A percentile compares a stretch with the other conserved stretches of the same genome.
Conservation (phyloP, 768 basidiomycete species). For the Collybiopsis confluens region DNA sequence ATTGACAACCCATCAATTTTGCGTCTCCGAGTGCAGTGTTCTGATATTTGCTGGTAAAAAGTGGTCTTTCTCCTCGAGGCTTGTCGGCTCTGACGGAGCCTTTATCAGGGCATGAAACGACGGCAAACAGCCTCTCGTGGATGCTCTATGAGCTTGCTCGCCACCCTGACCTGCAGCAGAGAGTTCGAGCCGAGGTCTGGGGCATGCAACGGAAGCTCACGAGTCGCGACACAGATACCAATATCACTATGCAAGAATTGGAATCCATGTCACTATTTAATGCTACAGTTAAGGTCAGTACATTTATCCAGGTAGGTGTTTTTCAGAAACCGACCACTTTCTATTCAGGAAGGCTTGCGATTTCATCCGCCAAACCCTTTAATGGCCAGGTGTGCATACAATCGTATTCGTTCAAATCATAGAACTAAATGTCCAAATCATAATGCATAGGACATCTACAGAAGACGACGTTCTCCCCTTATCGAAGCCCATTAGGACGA, state of each 20-base stretch:
- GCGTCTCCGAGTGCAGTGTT: not conserved
- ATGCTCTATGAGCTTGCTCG: not conserved
- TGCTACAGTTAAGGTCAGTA: not conserved
- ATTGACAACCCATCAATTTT: no score
- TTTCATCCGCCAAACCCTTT: conserved; percentile 35
- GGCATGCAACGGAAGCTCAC: not conserved
- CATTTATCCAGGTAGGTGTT: no score
- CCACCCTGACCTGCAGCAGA: not conserved
- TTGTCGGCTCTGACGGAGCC: not conserved
- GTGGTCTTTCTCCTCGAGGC: not conserved
- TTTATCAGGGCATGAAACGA: not conserved
- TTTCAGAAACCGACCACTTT: not conserved
- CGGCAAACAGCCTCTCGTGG: not conserved
- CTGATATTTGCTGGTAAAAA: not conserved
- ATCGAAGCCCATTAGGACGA: conserved; percentile 29
- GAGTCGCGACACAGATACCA: not conserved
- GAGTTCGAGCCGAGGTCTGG: not conserved
- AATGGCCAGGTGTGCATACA: conserved; percentile 34
- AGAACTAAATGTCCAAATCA: no score
- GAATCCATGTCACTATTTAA: not conserved
- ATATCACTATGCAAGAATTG: not conserved
- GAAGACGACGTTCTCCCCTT: conserved; percentile 43
- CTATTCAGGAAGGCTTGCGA: conserved; percentile 39
- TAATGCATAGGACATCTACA: no score
- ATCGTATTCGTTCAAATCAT: no score